These are phyloP conservation scores for Phytopythium boreale DNA, from an alignment of 352 stramenopile species.

Conservation along the genomic window DNA sequence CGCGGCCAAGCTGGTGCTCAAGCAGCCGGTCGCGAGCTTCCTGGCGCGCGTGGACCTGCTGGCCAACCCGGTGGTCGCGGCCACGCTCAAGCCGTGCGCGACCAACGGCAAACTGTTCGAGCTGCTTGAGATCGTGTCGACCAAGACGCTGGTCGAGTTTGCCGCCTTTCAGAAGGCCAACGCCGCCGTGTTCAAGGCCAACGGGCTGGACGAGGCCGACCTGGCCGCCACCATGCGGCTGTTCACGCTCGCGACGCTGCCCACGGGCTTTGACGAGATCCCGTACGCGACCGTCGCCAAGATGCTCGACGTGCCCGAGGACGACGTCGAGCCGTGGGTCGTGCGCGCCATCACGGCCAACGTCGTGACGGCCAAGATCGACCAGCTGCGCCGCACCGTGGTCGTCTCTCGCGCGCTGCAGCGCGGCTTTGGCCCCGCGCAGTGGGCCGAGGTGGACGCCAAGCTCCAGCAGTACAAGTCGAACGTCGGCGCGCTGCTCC, in stretches of 20 bases:
- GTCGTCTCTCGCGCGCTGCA: constrained; percentile 78
- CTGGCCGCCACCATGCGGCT: constrained; percentile 88
- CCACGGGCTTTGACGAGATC: constrained; percentile 90
- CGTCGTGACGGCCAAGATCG: constrained; percentile 93
- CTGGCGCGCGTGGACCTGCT: constrained; percentile 87
- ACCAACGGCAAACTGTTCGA: constrained; percentile 58
- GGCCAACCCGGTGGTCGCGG: constrained; percentile 69
- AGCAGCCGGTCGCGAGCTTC: constrained; percentile 90
- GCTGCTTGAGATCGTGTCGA: constrained; percentile 92
- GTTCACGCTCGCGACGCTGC: constrained; percentile 90
- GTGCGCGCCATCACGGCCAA: constrained; percentile 91
- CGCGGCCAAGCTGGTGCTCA: constrained; percentile 81
- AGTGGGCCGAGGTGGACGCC: constrained; percentile 90
- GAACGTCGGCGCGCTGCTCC: constrained; percentile 89
- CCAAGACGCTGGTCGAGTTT: constrained; percentile 91
- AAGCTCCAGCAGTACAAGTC: constrained; percentile 92
- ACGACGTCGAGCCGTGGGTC: constrained; percentile 93
- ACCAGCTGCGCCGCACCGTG: constrained; percentile 91
- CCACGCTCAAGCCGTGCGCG: constrained; percentile 52
- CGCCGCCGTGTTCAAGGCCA: constrained; percentile 56
- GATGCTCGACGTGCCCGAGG: constrained; percentile 76
- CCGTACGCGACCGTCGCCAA: constrained; percentile 84
- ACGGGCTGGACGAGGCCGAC: constrained; percentile 55
- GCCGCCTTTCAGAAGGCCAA: constrained; percentile 74
- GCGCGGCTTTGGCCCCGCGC: constrained; percentile 79